Conservation (phyloP, 345 rosid genomes). For the Eucalyptus caleyi region DNA sequence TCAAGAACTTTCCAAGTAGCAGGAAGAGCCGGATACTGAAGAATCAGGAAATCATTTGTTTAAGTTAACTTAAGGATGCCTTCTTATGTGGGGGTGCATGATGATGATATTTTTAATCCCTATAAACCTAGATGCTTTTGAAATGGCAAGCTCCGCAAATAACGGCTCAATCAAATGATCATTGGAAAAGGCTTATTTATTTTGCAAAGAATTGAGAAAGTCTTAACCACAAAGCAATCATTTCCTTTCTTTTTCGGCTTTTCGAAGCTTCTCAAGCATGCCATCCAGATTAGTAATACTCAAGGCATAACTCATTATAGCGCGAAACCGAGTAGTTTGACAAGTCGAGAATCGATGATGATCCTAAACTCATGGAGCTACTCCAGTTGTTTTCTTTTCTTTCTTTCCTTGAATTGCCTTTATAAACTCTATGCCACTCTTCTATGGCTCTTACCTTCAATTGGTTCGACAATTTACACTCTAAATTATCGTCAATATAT, state of each 20-base stretch:
- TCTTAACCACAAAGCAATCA: background rate
- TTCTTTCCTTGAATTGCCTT: background rate
- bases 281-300: too few species aligned
- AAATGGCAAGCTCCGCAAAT: background rate
- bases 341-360: background rate
- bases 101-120: background rate
- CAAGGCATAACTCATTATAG: background rate
- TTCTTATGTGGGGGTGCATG: background rate
- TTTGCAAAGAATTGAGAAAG: background rate
- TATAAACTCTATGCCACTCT: background rate
- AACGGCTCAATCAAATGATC: background rate
- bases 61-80: background rate
- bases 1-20: background rate
- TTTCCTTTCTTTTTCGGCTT: background rate
- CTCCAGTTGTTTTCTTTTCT: background rate
- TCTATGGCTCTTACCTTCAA: background rate
- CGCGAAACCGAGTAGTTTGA: background rate
- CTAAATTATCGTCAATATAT: too few species aligned
- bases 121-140: background rate
- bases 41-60: background rate
- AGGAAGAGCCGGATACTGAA: rapidly evolving
- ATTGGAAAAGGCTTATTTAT: background rate
- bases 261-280: background rate
- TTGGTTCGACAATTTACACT: background rate
- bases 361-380: background rate